phyloP scores from a whole-genome alignment of 805 yeast species.

The Cyberlindnera sargentensis region DNA sequence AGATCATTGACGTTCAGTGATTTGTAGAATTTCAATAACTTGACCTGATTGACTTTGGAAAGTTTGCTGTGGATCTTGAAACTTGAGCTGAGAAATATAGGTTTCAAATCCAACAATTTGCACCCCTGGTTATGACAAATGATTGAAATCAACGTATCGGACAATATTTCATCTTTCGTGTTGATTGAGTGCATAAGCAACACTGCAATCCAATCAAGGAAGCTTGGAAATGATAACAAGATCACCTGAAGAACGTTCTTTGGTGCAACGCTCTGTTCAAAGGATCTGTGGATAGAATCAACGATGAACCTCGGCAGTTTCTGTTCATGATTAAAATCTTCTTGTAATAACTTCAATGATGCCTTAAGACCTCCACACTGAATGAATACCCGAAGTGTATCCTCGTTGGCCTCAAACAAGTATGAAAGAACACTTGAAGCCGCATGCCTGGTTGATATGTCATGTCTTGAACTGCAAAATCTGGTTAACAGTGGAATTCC shows the following conservation, averaged over 20 bases:
- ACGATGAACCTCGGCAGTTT: slow-evolving; percentile 32
- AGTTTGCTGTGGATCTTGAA: slow-evolving; percentile 33
- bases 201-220: slow-evolving; percentile 33
- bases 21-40: slow-evolving; percentile 31
- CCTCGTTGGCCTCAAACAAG: slow-evolving; percentile 21
- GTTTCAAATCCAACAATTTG: slow-evolving; percentile 33
- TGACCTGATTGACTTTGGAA: slow-evolving; percentile 27
- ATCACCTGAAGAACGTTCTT: slow-evolving; percentile 36
- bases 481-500: slow-evolving; percentile 11
- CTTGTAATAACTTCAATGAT: slow-evolving; percentile 36
- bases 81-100: slow-evolving; percentile 37
- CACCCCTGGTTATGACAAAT: slow-evolving; percentile 26
- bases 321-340: slow-evolving; percentile 34
- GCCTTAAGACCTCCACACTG: slow-evolving; percentile 39
- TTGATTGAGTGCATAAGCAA: slow-evolving; percentile 26
- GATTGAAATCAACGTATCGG: slow-evolving; percentile 32
- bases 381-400: slow-evolving; percentile 33
- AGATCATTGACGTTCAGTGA: slow-evolving; percentile 8
- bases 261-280: slow-evolving; percentile 31
- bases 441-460: background rate
- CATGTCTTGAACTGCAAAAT: slow-evolving; percentile 2
- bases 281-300: slow-evolving; percentile 29
- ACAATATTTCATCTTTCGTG: slow-evolving; percentile 2
- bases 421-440: slow-evolving; percentile 4
- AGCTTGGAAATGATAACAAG: slow-evolving; percentile 32